These are phyloP conservation scores for Arthrobotrys pseudoclavata DNA, from an alignment of 2,329 filamentous ascomycete genomes.

Conservation along the genomic window DNA sequence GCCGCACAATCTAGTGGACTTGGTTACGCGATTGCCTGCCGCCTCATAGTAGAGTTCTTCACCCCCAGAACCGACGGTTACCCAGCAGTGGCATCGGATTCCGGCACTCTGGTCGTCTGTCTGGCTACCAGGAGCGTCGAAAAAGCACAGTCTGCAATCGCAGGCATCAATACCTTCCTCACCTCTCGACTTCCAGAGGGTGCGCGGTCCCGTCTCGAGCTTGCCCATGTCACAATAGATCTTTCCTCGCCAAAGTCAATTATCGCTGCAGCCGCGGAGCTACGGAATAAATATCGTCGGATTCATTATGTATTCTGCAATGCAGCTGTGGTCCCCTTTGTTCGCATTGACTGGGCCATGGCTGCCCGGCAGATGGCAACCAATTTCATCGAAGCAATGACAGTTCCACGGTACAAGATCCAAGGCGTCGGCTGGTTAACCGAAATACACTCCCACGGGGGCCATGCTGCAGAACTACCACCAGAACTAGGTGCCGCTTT, in stretches of 20 bases:
- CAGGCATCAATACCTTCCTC: conserved; percentile 56
- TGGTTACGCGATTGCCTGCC: conserved; percentile 56
- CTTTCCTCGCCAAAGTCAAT: conserved; percentile 61
- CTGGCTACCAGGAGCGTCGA: conserved; percentile 61
- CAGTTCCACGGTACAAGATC: conserved; percentile 83
- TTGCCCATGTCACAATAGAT: conserved; percentile 61
- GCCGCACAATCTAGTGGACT: conserved; percentile 31
- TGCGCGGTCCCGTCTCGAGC: conserved; percentile 27
- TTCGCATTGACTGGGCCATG: conserved; percentile 77
- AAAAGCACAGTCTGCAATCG: conserved; percentile 60
- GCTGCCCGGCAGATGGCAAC: conserved; percentile 73
- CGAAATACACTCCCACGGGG: conserved; percentile 65
- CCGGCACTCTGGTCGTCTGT: conserved; percentile 58
- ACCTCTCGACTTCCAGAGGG: conserved; percentile 22
- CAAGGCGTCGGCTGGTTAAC: conserved; percentile 70
- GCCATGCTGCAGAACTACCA: conserved; percentile 66
- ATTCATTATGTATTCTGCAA: conserved; percentile 87
- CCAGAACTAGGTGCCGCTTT: conserved; percentile 80
- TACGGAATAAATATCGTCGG: conserved; percentile 70
- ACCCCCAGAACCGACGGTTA: conserved; percentile 14
- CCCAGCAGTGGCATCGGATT: conserved; percentile 43
- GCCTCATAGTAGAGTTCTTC: conserved; percentile 49
- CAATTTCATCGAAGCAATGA: conserved; percentile 77
- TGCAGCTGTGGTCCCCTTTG: conserved; percentile 89
- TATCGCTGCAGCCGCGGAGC: conserved; percentile 39